phyloP scores from a whole-genome alignment of 2,329 filamentous ascomycete species.

The Fusarium denticulatum region DNA sequence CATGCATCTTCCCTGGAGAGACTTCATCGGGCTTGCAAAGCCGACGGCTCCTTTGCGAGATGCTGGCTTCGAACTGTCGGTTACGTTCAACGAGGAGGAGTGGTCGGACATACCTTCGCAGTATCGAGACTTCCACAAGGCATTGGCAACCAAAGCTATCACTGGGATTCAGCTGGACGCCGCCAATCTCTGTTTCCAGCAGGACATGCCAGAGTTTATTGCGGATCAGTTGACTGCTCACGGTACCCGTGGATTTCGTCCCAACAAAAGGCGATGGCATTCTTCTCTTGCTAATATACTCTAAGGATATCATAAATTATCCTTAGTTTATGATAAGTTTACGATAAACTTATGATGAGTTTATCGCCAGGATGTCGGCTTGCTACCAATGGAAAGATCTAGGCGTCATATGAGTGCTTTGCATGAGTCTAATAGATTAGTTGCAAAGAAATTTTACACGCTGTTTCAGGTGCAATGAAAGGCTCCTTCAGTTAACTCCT shows the following conservation, averaged over 20 bases:
- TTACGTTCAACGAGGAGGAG: not conserved
- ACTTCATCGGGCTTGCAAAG: not conserved
- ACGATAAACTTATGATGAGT: too few relatives aligned
- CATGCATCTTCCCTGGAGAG: not conserved
- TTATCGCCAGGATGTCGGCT: not conserved
- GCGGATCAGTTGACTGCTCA: not conserved
- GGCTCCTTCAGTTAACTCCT: not conserved
- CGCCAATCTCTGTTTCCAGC: not conserved
- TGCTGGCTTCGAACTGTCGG: not conserved
- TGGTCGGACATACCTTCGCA: not conserved
- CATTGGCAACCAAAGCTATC: not conserved
- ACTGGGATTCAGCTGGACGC: not conserved
- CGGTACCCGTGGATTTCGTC: not conserved
- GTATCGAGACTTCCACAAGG: not conserved
- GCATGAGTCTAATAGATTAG: not conserved
- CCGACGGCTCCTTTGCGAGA: not conserved
- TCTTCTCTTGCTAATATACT: not conserved
- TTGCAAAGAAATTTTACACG: not conserved
- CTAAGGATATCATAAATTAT: not conserved
- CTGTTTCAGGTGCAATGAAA: not conserved
- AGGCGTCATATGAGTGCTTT: not conserved
- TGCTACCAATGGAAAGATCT: rapidly evolving
- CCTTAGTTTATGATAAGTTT: too few relatives aligned
- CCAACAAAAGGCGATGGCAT: not conserved
- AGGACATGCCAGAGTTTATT: not conserved